Evolutionary conservation across 192 early-diverging fungal species (phyloP).

Genomic region (Coemansia sp.): DNA sequence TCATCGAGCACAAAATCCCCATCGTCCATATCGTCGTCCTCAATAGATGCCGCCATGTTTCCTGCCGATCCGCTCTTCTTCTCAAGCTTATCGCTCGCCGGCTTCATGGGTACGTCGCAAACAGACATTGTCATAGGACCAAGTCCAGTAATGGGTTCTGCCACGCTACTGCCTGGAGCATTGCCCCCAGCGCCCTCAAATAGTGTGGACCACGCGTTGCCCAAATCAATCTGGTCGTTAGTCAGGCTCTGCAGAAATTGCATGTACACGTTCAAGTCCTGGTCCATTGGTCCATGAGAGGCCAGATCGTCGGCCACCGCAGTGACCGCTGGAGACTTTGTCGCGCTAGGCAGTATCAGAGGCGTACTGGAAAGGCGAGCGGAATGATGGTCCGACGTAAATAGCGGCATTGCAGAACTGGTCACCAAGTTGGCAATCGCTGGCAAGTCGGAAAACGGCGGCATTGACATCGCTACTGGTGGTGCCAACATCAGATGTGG

Average conservation of each 20-base stretch:
- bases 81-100: neutral
- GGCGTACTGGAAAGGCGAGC: neutral
- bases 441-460: slow-evolving; percentile 10
- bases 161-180: neutral
- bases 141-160: neutral
- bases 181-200: slow-evolving; percentile 24
- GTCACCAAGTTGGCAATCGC: slow-evolving; percentile 13
- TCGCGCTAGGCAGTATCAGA: neutral
- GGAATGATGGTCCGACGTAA: neutral
- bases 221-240: slow-evolving; percentile 25
- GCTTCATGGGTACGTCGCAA: slow-evolving; percentile 1
- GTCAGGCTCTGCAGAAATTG: slow-evolving; percentile 52
- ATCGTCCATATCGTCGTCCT: slow-evolving; percentile 54
- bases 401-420: slow-evolving; percentile 6
- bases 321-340: slow-evolving; percentile 10
- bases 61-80: neutral
- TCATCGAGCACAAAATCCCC: slow-evolving; percentile 54
- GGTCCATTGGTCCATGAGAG: slow-evolving; percentile 28
- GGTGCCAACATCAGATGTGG: slow-evolving; percentile 1
- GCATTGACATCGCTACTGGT: neutral
- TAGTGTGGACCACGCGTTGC: slow-evolving; percentile 36
- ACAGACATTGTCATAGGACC: slow-evolving; percentile 2
- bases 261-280: slow-evolving; percentile 45
- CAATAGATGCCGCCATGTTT: slow-evolving; percentile 6
- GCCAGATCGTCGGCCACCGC: slow-evolving; percentile 6